Evolutionary conservation across 305 asterid species (phyloP), one percentile per base, ranked within the genome.

Genomic region (Solanum hybrid): DNA sequence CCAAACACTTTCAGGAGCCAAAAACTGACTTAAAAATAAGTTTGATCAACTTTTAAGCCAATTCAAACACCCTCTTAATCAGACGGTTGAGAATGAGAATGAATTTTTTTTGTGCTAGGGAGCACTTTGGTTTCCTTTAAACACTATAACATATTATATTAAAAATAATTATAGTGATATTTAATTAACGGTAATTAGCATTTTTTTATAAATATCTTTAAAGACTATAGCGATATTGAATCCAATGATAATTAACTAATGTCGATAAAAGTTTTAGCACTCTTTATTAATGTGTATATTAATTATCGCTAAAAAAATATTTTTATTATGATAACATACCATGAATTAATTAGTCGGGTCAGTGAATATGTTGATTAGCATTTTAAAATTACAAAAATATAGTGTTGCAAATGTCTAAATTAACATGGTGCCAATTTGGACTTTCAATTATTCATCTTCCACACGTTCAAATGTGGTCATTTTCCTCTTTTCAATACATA

Each of bases 211-310:
- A 57, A 57, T 57, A 9, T n/a, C 0, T 65, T 2, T 9, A 22
- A 65, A 65, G 1, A 65, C 1, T 68, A 68, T n/a, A n/a, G 0
- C 3, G 1, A 1, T 10, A 10, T 4, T 68, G 0, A 24, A 68
- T 68, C 0, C 3, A 68, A 10, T 61, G 8, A 20, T 20, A 20
- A 17, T 61, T 65, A 65, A 65, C 4, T 22, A 65, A 65, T n/a
- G 14, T 0, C 3, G 1, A 68, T 68, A n/a, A 68, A 24, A 2
- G 0, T 0, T 65, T n/a, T 68, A 68, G 0, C 3, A n/a, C 0
- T 4, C 5, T 0, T 68, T 65, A 2, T 7, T n/a, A 68, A 7
- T n/a, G 3, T 68, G 6, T 24, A 10, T 68, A 68, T 4, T n/a
- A 10, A n/a, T 68, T 68, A n/a, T 0, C 27, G 1, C 76, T 68